A percentile compares a stretch with the other conserved stretches of the same genome.
Evolutionary conservation across 192 early-diverging fungal genomes (phyloP).

Genomic region (Chytriomyces hyalinus): DNA sequence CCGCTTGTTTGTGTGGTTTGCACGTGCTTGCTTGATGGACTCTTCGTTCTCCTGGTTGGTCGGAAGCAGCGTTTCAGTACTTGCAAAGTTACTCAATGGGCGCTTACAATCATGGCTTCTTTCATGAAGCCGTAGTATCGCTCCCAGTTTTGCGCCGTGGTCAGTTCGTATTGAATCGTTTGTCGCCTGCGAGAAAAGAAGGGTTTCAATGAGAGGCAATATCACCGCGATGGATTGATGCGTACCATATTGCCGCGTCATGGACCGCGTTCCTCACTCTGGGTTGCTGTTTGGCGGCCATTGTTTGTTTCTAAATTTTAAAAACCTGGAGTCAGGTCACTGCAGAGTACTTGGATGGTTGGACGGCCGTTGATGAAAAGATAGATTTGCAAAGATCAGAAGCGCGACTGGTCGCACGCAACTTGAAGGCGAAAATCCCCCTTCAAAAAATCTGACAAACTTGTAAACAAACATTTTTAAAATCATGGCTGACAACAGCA

Average conservation of each 20-base stretch:
- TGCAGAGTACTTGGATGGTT: too few relatives aligned
- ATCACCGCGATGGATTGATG: not conserved
- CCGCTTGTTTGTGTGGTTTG: not conserved
- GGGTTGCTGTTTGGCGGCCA: constrained; percentile 21
- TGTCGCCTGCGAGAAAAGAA: constrained; percentile 47
- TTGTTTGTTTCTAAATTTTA: constrained; percentile 21
- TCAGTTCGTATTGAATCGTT: constrained; percentile 56
- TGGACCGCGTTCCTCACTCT: constrained; percentile 52
- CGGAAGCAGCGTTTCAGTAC: not conserved
- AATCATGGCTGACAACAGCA: too few relatives aligned
- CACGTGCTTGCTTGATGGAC: not conserved
- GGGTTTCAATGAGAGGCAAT: not conserved
- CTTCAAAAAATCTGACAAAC: too few relatives aligned
- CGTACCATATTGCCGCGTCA: constrained; percentile 57
- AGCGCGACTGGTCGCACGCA: too few relatives aligned
- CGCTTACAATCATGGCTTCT: constrained; percentile 44
- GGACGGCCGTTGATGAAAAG: too few relatives aligned
- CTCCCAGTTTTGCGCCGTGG: constrained; percentile 59
- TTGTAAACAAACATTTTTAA: too few relatives aligned
- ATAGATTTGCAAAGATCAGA: too few relatives aligned
- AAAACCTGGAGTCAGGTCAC: too few relatives aligned
- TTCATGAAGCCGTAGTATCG: constrained; percentile 60
- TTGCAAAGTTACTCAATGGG: not conserved
- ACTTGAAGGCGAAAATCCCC: too few relatives aligned
- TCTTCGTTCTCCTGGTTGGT: constrained; percentile 19